Evolutionary conservation across 148 eudicot species (phyloP).

Genomic region (Cornus suecica): DNA sequence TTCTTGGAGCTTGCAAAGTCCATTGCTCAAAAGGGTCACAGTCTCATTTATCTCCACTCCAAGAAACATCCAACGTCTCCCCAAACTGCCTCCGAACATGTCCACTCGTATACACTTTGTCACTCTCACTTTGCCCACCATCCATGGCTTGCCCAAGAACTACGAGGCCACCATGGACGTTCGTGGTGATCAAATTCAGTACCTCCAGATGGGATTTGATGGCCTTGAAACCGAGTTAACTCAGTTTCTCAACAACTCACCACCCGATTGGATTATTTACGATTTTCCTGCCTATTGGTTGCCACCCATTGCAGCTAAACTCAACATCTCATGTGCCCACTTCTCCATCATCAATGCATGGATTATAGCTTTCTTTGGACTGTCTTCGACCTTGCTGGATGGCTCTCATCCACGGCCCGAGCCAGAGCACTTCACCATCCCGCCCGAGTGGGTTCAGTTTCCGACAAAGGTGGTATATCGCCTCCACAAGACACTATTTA

Average conservation of each 20-base stretch:
- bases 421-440: slow-evolving; percentile 5
- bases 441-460: slow-evolving; percentile 15
- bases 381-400: not conserved
- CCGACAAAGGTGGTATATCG: slow-evolving; percentile 8
- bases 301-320: slow-evolving; percentile 9
- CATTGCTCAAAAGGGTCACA: slow-evolving; percentile 29
- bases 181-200: slow-evolving; percentile 10
- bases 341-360: slow-evolving; percentile 20
- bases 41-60: slow-evolving; percentile 36
- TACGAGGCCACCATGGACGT: slow-evolving; percentile 34
- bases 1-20: slow-evolving; percentile 22
- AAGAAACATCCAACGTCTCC: slow-evolving; percentile 34
- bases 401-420: not conserved
- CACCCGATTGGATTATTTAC: slow-evolving; percentile 36
- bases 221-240: slow-evolving; percentile 18
- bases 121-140: slow-evolving; percentile 16
- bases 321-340: slow-evolving; percentile 14
- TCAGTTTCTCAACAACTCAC: slow-evolving; percentile 3
- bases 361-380: slow-evolving; percentile 15
- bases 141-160: slow-evolving; percentile 19
- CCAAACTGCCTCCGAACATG: slow-evolving; percentile 23
- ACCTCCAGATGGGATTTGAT: slow-evolving; percentile 33
- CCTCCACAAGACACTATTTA: slow-evolving; percentile 3
- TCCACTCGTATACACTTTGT: slow-evolving; percentile 12
- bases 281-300: slow-evolving; percentile 31